Evolutionary conservation across 441 rosid genomes (phyloP).

Genomic region (Bocquillonia castaneifolia): DNA sequence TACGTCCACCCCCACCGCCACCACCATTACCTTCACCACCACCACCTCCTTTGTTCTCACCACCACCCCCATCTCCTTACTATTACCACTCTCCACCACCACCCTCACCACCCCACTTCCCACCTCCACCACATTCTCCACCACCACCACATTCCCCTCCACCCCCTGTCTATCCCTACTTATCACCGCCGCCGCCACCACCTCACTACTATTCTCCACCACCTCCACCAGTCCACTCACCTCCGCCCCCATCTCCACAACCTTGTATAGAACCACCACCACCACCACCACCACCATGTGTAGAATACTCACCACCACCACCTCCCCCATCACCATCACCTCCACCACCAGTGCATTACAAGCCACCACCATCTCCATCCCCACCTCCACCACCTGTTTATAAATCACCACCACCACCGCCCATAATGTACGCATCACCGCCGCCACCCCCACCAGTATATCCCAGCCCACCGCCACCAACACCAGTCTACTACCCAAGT

Average conservation of each 20-base stretch:
- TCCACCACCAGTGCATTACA: constrained; percentile 23
- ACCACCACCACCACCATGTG: constrained; percentile 33
- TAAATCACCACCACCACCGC: constrained; percentile 15
- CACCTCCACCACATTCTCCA: too few relatives aligned
- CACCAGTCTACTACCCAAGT: constrained; percentile 38
- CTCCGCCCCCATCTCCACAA: constrained; percentile 39
- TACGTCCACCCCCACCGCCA: too few relatives aligned
- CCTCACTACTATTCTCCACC: constrained; percentile 34
- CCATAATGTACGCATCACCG: constrained; percentile 25
- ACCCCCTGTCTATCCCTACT: constrained; percentile 37
- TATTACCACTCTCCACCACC: constrained; percentile 23
- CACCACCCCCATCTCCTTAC: constrained; percentile 33
- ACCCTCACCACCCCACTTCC: constrained; percentile 19
- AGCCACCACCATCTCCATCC: constrained; percentile 37
- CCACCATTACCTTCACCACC: constrained; percentile 47
- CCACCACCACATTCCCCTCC: constrained; percentile 41
- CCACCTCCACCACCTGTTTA: constrained; percentile 32
- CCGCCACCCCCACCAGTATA: constrained; percentile 31
- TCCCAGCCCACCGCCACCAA: constrained; percentile 56
- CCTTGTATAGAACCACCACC: constrained; percentile 35
- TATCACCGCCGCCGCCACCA: constrained; percentile 36
- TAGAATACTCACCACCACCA: constrained; percentile 29
- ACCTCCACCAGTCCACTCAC: constrained; percentile 27
- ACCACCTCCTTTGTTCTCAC: constrained; percentile 34
- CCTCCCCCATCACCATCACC: constrained; percentile 27